phyloP scores from a whole-genome alignment of 768 basidiomycete genomes.

The Candolleomyces eurysporus region DNA sequence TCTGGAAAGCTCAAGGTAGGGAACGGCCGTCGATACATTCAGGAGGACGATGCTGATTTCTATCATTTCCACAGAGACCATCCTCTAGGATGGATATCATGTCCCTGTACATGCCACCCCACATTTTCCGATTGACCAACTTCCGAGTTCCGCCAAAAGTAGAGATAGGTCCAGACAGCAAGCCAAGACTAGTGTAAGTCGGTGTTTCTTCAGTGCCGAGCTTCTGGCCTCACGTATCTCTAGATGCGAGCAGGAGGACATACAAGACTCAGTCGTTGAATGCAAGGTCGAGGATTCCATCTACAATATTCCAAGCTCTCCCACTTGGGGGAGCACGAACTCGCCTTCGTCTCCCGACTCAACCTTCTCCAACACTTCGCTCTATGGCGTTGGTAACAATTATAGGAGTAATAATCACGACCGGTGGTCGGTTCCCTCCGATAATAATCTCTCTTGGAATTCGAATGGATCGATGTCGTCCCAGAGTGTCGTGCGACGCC shows the following conservation, averaged over 20 bases:
- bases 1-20: constrained; percentile 60
- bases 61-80: constrained; percentile 46
- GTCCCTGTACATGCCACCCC: constrained; percentile 67
- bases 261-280: constrained; percentile 34
- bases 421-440: constrained; percentile 29
- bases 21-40: neutral
- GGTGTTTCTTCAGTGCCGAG: neutral
- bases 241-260: constrained; percentile 45
- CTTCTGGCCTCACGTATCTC: constrained; percentile 12
- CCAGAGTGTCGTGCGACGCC: constrained; percentile 27
- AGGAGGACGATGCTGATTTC: neutral
- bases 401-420: constrained; percentile 24
- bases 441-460: constrained; percentile 13
- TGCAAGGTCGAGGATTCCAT: constrained; percentile 48
- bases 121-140: constrained; percentile 75
- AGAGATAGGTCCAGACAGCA: constrained; percentile 69
- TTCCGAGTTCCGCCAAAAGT: constrained; percentile 84
- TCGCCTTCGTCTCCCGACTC: constrained; percentile 32
- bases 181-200: constrained; percentile 62
- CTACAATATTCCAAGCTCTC: constrained; percentile 39
- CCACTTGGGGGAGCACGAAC: constrained; percentile 28
- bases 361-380: constrained; percentile 29
- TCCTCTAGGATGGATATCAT: constrained; percentile 71
- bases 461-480: constrained; percentile 18
- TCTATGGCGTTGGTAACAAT: constrained; percentile 25